Percentiles rank a stretch among this genome's conserved stretches.
Conservation (phyloP, 2,329 filamentous ascomycete species). For the Calonectria crousiana region DNA sequence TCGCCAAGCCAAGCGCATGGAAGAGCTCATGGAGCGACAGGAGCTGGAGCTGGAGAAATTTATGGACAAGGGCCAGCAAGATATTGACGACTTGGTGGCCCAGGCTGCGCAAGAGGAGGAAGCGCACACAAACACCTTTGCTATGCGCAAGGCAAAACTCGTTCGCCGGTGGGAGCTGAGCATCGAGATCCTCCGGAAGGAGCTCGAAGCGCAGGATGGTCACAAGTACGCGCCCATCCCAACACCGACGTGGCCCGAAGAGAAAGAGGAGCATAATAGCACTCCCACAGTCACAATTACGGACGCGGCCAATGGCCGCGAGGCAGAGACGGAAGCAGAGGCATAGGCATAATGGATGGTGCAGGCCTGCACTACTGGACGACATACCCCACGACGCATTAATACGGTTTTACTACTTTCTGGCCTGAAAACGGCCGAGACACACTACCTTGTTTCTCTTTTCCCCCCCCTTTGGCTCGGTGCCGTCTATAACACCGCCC, state of each 20-base stretch:
- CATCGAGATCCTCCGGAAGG: constrained; percentile 65
- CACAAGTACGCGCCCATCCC: constrained; percentile 55
- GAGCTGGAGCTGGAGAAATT: constrained; percentile 63
- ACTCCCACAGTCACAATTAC: background rate
- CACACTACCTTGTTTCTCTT: background rate
- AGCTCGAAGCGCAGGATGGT: constrained; percentile 61
- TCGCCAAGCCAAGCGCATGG: constrained; percentile 71
- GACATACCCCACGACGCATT: constrained; percentile 11
- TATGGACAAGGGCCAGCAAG: constrained; percentile 58
- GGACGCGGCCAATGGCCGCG: background rate
- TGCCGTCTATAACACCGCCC: background rate
- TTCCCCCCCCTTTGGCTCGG: constrained; percentile 9
- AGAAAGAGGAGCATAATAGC: constrained; percentile 10
- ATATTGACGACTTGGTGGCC: constrained; percentile 61
- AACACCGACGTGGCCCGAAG: constrained; percentile 49
- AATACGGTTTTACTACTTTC: constrained; percentile 20
- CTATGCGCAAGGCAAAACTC: constrained; percentile 58
- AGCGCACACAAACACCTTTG: constrained; percentile 58
- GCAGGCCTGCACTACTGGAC: constrained; percentile 6
- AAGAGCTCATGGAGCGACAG: constrained; percentile 68
- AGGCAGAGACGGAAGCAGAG: background rate
- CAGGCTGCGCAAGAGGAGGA: constrained; percentile 64
- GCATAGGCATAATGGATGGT: constrained; percentile 8
- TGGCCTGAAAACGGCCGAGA: constrained; percentile 5
- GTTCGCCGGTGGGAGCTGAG: constrained; percentile 64